Base-by-base conservation (phyloP, 140 eudicot species). In the Bidens hawaiensis region DNA sequence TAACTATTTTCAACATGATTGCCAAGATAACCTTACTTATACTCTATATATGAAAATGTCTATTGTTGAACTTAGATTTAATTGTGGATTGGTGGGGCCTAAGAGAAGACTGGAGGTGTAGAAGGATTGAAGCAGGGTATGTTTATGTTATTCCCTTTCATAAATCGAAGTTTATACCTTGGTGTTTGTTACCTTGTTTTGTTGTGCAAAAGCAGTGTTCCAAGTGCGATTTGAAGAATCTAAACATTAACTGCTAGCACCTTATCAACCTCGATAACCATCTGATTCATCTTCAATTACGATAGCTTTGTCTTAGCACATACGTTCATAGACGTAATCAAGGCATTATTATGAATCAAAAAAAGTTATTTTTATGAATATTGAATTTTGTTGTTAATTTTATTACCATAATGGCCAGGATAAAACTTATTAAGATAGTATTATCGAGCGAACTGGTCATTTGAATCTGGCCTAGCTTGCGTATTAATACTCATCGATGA, bases 71-170 rank as follows among this genome's bases (percentile, higher is more conserved):
- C 23, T 22, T 61, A 61, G 67, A 61, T 61, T 3, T 42, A 4
- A 9, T n/a, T 15, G 67, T 61, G 53, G 38, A 61, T 40, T 61
- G 67, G 67, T 61, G 67, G 67, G 67, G 67, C 3, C 38, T 41
- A 40, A 61, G 50, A 25, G 21, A 3, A 8, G 2, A 61, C 33
- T 41, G 38, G 67, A 61, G 53, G 53, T 38, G 38, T 21, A 61
- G 54, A 61, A 2, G 7, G 1, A 41, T 61, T 23, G 13, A 6
- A 0, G 34, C 34, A 13, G 11, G 66, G 66, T 60, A 60, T 38
- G 66, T 33, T 40, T 57, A 9, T 59, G 49, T 58, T 58, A 33
- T 14, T 18, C 0, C 28, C 21, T 9, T 31, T 6, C 46, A 18
- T 33, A 17, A 58, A 16, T 31, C 10, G 23, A 6, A 4, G 40